Conservation (phyloP, 2,329 filamentous ascomycete genomes). For the Lasiodiplodia sp. region DNA sequence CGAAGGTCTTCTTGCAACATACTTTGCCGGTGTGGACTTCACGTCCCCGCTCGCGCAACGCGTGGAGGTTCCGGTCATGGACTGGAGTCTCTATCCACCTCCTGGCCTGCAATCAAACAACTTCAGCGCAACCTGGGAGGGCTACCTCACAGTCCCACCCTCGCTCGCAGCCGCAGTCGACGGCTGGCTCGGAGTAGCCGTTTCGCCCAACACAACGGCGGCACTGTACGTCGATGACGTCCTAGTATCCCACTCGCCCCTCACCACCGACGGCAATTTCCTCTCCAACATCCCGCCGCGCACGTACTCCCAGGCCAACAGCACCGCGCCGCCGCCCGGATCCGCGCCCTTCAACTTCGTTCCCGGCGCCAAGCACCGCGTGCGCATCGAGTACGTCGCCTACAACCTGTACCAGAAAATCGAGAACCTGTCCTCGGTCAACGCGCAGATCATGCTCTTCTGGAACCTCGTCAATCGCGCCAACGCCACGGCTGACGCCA, state of each 20-base stretch:
- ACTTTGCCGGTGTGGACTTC: constrained; percentile 52
- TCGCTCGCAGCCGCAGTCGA: constrained; percentile 42
- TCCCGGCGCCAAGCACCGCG: constrained; percentile 43
- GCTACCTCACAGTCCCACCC: constrained; percentile 47
- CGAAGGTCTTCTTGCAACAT: constrained; percentile 50
- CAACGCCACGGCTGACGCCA: not conserved
- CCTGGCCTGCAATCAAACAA: constrained; percentile 53
- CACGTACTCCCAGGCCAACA: constrained; percentile 47
- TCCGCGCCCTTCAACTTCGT: constrained; percentile 49
- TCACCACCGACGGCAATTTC: constrained; percentile 42
- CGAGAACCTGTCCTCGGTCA: constrained; percentile 51
- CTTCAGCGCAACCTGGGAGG: constrained; percentile 56
- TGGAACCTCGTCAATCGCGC: constrained; percentile 54
- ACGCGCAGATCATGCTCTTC: constrained; percentile 53
- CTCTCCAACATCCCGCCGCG: constrained; percentile 52
- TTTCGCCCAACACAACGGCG: constrained; percentile 51
- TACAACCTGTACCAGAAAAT: constrained; percentile 51
- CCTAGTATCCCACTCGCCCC: constrained; percentile 37
- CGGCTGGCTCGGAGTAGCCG: constrained; percentile 54
- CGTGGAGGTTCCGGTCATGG: constrained; percentile 49
- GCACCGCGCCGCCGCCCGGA: constrained; percentile 47
- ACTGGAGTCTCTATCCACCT: constrained; percentile 56
- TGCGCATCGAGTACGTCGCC: constrained; percentile 54
- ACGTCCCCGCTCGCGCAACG: constrained; percentile 39
- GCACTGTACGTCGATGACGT: constrained; percentile 49